Evolutionary conservation across 176 grass and related monocot species (phyloP).

Genomic region (Themeda triandra): DNA sequence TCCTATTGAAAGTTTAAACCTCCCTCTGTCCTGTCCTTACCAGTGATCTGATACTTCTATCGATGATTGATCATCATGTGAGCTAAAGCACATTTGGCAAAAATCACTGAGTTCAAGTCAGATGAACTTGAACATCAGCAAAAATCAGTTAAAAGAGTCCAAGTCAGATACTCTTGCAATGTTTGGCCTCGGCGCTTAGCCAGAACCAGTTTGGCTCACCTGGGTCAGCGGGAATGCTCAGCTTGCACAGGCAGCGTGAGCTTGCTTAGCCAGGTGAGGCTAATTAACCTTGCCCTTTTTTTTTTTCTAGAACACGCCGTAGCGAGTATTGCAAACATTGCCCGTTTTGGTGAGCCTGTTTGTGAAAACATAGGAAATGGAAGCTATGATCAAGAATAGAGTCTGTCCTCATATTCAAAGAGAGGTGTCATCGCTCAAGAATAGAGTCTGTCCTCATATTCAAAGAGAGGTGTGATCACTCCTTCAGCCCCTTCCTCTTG

Average conservation of each 20-base stretch:
- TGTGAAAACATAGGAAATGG: not conserved
- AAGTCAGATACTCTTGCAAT: not conserved
- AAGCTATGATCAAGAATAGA: not conserved
- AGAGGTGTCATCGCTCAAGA: no score
- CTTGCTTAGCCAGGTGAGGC: not conserved
- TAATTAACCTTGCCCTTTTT: no score
- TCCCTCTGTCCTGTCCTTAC: not conserved
- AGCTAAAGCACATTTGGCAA: not conserved
- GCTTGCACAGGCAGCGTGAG: not conserved
- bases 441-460: no score
- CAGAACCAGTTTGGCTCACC: not conserved
- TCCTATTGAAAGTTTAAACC: not conserved
- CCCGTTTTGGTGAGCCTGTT: not conserved
- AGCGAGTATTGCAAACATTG: no score
- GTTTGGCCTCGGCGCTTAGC: no score
- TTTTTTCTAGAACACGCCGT: no score
- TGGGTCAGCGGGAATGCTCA: not conserved
- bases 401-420: no score
- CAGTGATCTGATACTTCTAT: not conserved
- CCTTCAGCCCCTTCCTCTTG: constrained; percentile 20
- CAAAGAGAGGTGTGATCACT: not conserved
- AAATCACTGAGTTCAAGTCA: not conserved
- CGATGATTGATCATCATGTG: not conserved
- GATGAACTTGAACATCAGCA: not conserved
- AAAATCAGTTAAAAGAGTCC: not conserved